phyloP scores from a whole-genome alignment of 352 stramenopile genomes.

The Aphanomyces astaci region DNA sequence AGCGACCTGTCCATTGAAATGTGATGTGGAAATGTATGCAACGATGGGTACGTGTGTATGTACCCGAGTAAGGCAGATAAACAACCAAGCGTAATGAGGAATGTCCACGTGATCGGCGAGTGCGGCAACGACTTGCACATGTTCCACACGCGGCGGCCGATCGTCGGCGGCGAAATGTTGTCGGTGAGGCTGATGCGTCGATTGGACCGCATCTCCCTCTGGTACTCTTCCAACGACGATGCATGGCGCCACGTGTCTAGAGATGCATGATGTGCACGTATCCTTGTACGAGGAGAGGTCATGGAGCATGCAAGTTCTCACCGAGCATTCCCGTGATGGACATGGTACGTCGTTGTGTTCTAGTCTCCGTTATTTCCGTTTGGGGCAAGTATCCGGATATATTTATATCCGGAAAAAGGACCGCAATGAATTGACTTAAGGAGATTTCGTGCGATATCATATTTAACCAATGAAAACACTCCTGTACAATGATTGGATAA shows the following conservation, averaged over 20 bases:
- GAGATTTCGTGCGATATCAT: no score
- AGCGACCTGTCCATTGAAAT: constrained; percentile 32
- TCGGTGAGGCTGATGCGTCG: neutral
- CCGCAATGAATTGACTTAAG: no score
- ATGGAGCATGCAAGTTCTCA: neutral
- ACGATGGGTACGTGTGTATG: neutral
- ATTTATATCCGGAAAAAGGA: neutral
- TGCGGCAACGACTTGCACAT: constrained; percentile 68
- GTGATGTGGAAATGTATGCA: neutral
- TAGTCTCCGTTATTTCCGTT: neutral
- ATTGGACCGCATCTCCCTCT: constrained; percentile 2
- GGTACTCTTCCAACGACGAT: constrained; percentile 6
- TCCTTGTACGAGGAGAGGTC: neutral
- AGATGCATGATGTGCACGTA: no score
- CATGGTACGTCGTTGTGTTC: no score
- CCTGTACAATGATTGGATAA: no score
- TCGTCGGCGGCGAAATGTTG: neutral
- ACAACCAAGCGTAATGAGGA: constrained; percentile 48
- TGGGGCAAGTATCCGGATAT: neutral
- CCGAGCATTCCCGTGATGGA: neutral
- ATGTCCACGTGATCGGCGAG: constrained; percentile 76
- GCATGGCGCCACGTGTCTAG: constrained; percentile 18
- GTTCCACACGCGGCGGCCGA: neutral
- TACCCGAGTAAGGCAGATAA: constrained; percentile 60
- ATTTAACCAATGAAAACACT: no score